Percentiles rank a stretch among this genome's conserved stretches.
Evolutionary conservation across 1,284 basidiomycete genomes (phyloP).

Genomic region (Tilletiaria anomala): DNA sequence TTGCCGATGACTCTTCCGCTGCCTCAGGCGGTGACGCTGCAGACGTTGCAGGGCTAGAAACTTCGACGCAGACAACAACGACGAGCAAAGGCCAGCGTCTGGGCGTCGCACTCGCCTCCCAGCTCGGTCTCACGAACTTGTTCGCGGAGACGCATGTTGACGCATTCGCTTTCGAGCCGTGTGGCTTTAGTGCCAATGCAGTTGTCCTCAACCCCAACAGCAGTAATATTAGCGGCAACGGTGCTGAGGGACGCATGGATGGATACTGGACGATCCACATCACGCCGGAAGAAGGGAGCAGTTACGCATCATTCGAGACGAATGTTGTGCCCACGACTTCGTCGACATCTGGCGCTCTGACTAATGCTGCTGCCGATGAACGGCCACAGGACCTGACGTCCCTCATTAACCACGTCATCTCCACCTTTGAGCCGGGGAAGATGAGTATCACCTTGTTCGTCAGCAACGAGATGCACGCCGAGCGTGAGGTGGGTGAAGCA

Average conservation of each 20-base stretch:
- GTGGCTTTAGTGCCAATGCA: conserved; percentile 92
- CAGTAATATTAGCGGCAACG: conserved; percentile 9
- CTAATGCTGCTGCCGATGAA: neutral
- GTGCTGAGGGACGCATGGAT: conserved; percentile 6
- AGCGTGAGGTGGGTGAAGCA: conserved; percentile 51
- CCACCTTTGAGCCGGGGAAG: conserved; percentile 79
- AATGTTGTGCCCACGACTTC: conserved; percentile 52
- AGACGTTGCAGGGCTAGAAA: too few species aligned
- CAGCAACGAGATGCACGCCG: conserved; percentile 47
- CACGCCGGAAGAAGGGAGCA: conserved; percentile 91
- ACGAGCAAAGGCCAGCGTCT: conserved; percentile 46
- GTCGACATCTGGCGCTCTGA: neutral
- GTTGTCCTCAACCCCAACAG: conserved; percentile 41
- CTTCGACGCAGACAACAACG: neutral
- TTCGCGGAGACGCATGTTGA: conserved; percentile 77
- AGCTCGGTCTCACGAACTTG: conserved; percentile 67
- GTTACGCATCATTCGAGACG: conserved; percentile 95
- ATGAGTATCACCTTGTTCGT: conserved; percentile 85
- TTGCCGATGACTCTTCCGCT: conserved; percentile 19
- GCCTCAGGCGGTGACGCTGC: neutral
- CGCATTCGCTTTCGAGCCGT: conserved; percentile 85
- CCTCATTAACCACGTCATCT: conserved; percentile 71
- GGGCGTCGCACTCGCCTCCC: conserved; percentile 55
- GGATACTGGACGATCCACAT: conserved; percentile 94
- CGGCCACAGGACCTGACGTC: conserved; percentile 46